Percentiles rank a stretch among this genome's conserved stretches.
Evolutionary conservation across 2,329 filamentous ascomycete genomes (phyloP).

Genomic region (Hawksworthiomyces lignivorus): DNA sequence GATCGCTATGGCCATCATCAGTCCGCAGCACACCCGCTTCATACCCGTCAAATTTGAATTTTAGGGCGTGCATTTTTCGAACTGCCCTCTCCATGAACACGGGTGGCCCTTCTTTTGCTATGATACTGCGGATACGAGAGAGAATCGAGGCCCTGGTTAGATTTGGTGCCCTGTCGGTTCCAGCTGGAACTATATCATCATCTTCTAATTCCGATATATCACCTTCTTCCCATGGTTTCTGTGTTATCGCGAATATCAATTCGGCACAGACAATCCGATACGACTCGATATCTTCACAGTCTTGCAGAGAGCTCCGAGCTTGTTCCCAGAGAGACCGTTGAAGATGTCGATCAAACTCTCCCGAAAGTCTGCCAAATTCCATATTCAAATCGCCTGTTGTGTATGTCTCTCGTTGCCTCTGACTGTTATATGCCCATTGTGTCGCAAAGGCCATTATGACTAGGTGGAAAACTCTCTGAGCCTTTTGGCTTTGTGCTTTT

Average conservation of each 20-base stretch:
- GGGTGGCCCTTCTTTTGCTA: slow-evolving; percentile 23
- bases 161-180: not conserved
- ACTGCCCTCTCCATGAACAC: slow-evolving; percentile 29
- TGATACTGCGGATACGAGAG: slow-evolving; percentile 11
- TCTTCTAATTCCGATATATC: slow-evolving; percentile 11
- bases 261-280: slow-evolving; percentile 31
- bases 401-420: slow-evolving; percentile 18
- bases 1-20: not conserved
- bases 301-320: slow-evolving; percentile 27
- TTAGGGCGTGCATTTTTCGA: slow-evolving; percentile 31
- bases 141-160: too few species aligned
- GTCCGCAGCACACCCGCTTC: slow-evolving; percentile 7
- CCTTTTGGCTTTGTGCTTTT: slow-evolving; percentile 33
- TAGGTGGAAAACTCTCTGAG: slow-evolving; percentile 37
- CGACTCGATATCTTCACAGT: slow-evolving; percentile 27
- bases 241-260: slow-evolving; percentile 29
- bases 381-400: too few species aligned
- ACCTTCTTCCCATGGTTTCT: slow-evolving; percentile 22
- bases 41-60: slow-evolving; percentile 24
- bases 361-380: slow-evolving; percentile 12
- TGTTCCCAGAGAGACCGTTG: slow-evolving; percentile 31
- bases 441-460: slow-evolving; percentile 46
- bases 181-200: not conserved
- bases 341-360: slow-evolving; percentile 30
- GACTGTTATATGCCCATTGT: slow-evolving; percentile 38